Conservation (phyloP, 148 eudicot genomes). For the Camellia japonica region DNA sequence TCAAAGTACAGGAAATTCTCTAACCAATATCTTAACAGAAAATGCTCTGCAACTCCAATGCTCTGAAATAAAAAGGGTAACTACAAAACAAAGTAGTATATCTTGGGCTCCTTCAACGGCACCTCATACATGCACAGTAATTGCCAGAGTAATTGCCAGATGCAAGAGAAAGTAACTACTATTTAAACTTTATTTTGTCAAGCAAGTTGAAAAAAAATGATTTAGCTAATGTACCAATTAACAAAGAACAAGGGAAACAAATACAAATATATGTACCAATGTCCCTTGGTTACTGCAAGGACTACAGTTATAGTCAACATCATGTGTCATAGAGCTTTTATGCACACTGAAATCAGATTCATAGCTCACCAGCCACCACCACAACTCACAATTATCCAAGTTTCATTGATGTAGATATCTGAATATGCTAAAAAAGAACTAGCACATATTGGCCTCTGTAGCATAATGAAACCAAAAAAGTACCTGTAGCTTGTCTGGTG, state of each 20-base stretch:
- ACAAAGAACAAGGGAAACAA: too few species aligned
- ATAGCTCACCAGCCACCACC: neutral
- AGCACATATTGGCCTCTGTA: constrained; percentile 10
- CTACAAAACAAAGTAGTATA: neutral
- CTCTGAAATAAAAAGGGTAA: neutral
- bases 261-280: too few species aligned
- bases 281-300: neutral
- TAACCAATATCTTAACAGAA: neutral
- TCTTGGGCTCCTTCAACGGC: neutral
- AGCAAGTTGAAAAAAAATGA: too few species aligned
- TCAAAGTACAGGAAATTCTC: neutral
- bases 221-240: too few species aligned
- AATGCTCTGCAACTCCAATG: neutral
- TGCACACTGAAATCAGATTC: neutral
- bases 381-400: neutral
- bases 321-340: neutral
- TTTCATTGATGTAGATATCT: neutral
- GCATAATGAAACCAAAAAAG: neutral
- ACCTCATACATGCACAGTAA: too few species aligned
- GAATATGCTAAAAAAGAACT: neutral
- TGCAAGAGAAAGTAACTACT: too few species aligned
- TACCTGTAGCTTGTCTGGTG: constrained; percentile 96
- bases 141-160: too few species aligned
- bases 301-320: neutral
- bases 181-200: too few species aligned